Evolutionary conservation across 2,329 filamentous ascomycete genomes (phyloP).

Genomic region (Geosmithia putterillii): DNA sequence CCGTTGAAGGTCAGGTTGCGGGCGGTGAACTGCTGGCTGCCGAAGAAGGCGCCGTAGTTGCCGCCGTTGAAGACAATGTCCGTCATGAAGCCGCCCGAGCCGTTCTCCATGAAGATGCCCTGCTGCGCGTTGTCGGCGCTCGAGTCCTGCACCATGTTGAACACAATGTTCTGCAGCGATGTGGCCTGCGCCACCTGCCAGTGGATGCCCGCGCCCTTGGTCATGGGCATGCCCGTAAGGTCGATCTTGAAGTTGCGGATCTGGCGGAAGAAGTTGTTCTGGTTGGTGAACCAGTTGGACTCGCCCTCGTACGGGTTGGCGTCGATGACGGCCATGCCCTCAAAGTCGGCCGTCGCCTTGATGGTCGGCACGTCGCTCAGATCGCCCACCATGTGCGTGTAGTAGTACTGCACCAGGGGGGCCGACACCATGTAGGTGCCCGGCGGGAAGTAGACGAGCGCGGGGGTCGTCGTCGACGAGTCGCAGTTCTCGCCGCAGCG

Average conservation of each 20-base stretch:
- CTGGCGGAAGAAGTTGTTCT: conserved; percentile 76
- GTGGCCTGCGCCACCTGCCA: conserved; percentile 82
- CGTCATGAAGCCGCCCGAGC: conserved; percentile 72
- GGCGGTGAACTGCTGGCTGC: conserved; percentile 79
- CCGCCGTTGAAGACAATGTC: conserved; percentile 79
- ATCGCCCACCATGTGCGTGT: conserved; percentile 87
- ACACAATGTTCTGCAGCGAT: conserved; percentile 67
- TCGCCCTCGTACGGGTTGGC: conserved; percentile 66
- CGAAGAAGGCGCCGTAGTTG: conserved; percentile 64
- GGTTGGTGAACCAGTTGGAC: conserved; percentile 66
- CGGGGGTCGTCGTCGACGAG: conserved; percentile 72
- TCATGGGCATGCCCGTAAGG: conserved; percentile 50
- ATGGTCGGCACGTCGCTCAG: conserved; percentile 58
- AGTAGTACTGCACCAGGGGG: conserved; percentile 79
- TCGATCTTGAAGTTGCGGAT: conserved; percentile 76
- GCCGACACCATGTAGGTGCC: conserved; percentile 74
- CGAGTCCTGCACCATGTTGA: conserved; percentile 62
- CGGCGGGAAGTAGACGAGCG: conserved; percentile 81
- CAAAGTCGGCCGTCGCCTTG: conserved; percentile 60
- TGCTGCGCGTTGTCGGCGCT: conserved; percentile 54
- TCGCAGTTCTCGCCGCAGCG: conserved; percentile 76
- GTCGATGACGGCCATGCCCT: conserved; percentile 82
- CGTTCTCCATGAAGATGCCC: conserved; percentile 78
- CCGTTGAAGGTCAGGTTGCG: conserved; percentile 73
- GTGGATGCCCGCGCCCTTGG: conserved; percentile 58